A percentile compares a stretch with the other conserved stretches of the same genome.
phyloP scores from a whole-genome alignment of 1,284 basidiomycete species.

The Malassezia yamatoensis region DNA sequence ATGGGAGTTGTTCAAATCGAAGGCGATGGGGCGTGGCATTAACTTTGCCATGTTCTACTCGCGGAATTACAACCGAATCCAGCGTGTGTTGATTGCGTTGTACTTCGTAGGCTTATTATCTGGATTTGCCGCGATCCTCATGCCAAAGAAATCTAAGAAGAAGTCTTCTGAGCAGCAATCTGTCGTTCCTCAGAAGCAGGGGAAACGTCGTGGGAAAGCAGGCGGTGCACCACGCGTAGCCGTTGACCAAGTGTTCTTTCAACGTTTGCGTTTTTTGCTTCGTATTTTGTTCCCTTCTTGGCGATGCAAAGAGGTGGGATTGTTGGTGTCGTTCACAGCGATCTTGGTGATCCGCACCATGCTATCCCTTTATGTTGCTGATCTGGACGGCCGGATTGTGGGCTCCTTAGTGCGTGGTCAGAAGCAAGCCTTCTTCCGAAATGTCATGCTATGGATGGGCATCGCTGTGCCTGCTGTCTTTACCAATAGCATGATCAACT shows the following conservation, averaged over 20 bases:
- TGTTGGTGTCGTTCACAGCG: conserved; percentile 75
- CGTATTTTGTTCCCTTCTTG: conserved; percentile 79
- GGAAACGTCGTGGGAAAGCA: conserved; percentile 20
- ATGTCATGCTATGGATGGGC: conserved; percentile 78
- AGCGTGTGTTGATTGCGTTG: conserved; percentile 26
- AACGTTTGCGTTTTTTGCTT: conserved; percentile 65
- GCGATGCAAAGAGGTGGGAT: conserved; percentile 71
- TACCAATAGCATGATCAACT: conserved; percentile 85
- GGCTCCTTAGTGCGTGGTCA: conserved; percentile 84
- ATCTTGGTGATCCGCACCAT: conserved; percentile 79
- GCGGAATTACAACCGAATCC: conserved; percentile 35
- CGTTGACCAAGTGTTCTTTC: conserved; percentile 83
- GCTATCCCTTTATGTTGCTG: conserved; percentile 87
- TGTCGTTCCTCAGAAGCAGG: conserved; percentile 16
- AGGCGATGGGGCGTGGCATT: conserved; percentile 27
- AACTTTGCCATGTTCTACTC: conserved; percentile 29
- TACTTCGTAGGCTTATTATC: conserved; percentile 32
- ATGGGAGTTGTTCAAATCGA: conserved; percentile 31
- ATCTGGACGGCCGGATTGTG: conserved; percentile 81
- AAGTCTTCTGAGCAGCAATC: background rate
- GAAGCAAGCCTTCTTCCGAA: conserved; percentile 66
- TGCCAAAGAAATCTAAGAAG: conserved; percentile 17
- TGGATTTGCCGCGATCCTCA: conserved; percentile 25
- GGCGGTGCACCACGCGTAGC: conserved; percentile 49
- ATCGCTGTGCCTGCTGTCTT: conserved; percentile 76